Evolutionary conservation across 306 rosid species (phyloP).

Genomic region (Medicago arabica): DNA sequence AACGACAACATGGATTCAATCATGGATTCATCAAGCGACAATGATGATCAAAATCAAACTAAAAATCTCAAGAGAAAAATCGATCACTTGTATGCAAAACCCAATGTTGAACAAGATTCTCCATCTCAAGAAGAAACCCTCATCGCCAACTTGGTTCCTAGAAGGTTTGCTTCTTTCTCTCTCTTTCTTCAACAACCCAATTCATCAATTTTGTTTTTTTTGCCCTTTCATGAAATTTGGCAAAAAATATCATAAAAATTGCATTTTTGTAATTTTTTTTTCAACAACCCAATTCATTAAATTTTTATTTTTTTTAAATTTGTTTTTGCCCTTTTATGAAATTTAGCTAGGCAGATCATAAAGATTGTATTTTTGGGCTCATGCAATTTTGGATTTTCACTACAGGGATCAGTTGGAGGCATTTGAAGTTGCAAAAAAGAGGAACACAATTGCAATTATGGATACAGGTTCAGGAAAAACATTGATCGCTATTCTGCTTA

Average conservation of each 20-base stretch:
- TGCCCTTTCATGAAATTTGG: conserved; percentile 3
- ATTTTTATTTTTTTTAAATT: not conserved
- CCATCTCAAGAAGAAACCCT: conserved; percentile 7
- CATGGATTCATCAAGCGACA: conserved; percentile 41
- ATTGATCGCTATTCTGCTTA: conserved; percentile 83
- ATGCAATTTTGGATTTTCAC: not conserved
- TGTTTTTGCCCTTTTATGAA: not conserved
- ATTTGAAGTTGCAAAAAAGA: conserved; percentile 66
- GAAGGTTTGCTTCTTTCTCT: conserved; percentile 51
- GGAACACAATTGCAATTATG: conserved; percentile 83
- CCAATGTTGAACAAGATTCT: conserved; percentile 26
- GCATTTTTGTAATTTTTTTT: not conserved
- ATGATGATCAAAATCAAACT: conserved; percentile 4
- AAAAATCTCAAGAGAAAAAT: conserved; percentile 39
- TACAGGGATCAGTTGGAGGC: conserved; percentile 73
- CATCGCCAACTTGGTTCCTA: conserved; percentile 50
- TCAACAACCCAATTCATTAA: not conserved
- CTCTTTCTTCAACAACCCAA: not conserved
- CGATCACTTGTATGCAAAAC: conserved; percentile 16
- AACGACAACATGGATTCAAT: conserved; percentile 33
- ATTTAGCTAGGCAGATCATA: conserved; percentile 24
- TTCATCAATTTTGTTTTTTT: not conserved
- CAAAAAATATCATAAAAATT: conserved; percentile 25
- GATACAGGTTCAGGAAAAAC: conserved; percentile 87
- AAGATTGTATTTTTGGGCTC: not conserved